A percentile compares a stretch with the other conserved stretches of the same genome.
These are phyloP conservation scores for Orychophragmus violaceus DNA, from an alignment of 345 rosid genomes.

Conservation along the genomic window DNA sequence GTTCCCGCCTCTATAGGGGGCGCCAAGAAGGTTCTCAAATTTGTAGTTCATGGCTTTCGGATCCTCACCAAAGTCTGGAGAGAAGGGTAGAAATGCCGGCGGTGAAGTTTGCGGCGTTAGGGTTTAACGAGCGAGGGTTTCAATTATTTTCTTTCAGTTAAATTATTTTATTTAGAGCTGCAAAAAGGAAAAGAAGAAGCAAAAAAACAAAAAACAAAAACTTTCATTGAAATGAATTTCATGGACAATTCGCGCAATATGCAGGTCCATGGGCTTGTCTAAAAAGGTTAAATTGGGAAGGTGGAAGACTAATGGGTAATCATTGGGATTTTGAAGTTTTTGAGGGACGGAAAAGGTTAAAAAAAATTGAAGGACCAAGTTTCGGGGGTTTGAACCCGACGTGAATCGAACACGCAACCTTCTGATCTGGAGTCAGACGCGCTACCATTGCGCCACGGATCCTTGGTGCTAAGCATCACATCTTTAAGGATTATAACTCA, in stretches of 20 bases:
- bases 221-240: not conserved
- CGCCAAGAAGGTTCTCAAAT: slow-evolving; percentile 84
- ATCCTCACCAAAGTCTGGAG: not conserved
- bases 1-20: slow-evolving; percentile 90
- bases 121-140: slow-evolving; percentile 17
- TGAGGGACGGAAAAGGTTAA: not conserved
- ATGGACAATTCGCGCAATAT: not conserved
- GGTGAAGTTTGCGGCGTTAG: slow-evolving; percentile 19
- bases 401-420: slow-evolving; percentile 98
- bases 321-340: not conserved
- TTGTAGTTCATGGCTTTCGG: slow-evolving; percentile 62
- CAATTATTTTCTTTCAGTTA: not conserved
- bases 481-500: too few relatives aligned
- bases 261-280: not conserved
- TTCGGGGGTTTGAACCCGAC: slow-evolving; percentile 65
- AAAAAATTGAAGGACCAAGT: not conserved
- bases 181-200: not conserved
- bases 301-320: not conserved
- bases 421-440: slow-evolving; percentile 99
- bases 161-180: too few relatives aligned
- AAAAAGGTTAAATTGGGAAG: not conserved
- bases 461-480: slow-evolving; percentile 13
- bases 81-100: not conserved
- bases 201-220: not conserved
- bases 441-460: slow-evolving; percentile 99